Percentiles rank a stretch among this genome's conserved stretches.
These are phyloP conservation scores for Sparassis latifolia DNA, from an alignment of 1,284 basidiomycete species.

Conservation along the genomic window DNA sequence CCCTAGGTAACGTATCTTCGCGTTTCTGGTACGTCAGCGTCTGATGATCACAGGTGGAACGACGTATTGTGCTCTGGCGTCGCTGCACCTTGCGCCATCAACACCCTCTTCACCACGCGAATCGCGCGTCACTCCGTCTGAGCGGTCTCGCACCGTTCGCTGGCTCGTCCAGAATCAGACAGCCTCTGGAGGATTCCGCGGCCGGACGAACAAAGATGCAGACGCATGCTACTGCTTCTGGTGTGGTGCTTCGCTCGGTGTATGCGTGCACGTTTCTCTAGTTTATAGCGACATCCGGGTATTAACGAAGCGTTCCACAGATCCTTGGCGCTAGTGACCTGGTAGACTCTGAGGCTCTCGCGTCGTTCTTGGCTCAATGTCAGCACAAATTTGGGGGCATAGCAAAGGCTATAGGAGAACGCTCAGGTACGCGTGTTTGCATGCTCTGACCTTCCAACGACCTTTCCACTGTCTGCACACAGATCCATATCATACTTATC, in stretches of 20 bases:
- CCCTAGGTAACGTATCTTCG: constrained; percentile 53
- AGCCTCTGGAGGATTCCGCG: constrained; percentile 70
- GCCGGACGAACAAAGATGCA: constrained; percentile 78
- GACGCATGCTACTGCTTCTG: constrained; percentile 96
- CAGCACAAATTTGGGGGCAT: constrained; percentile 87
- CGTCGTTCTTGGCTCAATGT: constrained; percentile 61
- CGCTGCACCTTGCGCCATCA: constrained; percentile 50
- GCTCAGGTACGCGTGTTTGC: constrained; percentile 49
- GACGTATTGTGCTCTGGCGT: constrained; percentile 87
- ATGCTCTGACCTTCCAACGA: neutral
- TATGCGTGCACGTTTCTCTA: constrained; percentile 26
- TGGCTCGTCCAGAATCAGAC: constrained; percentile 77
- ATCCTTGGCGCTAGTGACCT: constrained; percentile 54
- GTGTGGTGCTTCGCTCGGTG: constrained; percentile 77
- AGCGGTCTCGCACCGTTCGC: constrained; percentile 51
- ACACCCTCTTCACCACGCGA: constrained; percentile 18
- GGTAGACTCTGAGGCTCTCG: constrained; percentile 50
- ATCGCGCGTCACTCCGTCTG: constrained; percentile 30
- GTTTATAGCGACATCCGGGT: neutral
- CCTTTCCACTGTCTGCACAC: neutral
- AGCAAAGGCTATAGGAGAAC: constrained; percentile 72
- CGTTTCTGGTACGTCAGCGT: neutral
- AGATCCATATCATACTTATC: constrained; percentile 91
- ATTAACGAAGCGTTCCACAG: constrained; percentile 29
- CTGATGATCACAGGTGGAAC: constrained; percentile 63